Base-by-base conservation (phyloP, 2,329 filamentous ascomycete species). In the Macrophomina tecta region DNA sequence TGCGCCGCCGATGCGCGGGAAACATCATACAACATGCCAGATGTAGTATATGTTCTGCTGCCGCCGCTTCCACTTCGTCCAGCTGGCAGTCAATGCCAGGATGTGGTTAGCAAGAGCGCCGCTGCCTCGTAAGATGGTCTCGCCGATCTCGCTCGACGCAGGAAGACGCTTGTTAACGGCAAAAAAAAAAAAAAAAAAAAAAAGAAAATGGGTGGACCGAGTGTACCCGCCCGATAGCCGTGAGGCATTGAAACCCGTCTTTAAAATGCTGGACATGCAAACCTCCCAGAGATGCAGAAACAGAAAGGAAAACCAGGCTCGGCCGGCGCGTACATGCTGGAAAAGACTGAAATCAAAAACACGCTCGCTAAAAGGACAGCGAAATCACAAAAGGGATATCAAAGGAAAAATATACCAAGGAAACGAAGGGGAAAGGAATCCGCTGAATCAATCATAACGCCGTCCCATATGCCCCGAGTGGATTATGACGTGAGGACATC, bases 381-480 rank as follows among this genome's bases (percentile, higher is more conserved):
- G 70, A 74, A 70, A 76, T 79, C 77, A 76, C 76, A 74, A 75
- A 79, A 75, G 77, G 79, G 78, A 79, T 80, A 79, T 80, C 77
- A 77, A 76, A 70, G 74, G 56, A 61, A 78, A 69, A 74, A 74
- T 74, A 71, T 73, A 73, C 75, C 75, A 73, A 73, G 72, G 72
- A 75, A 74, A 80, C 75, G 74, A 78, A 77, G 76, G 71, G 61
- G 40, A 72, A 74, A 74, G 68, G 70, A 45, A 73, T 70, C 78
- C 75, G 77, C 76, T 79, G 79, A 81, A 78, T 79, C 78, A 77
- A 79, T 75, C 78, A 80, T 77, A 81, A 86, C 84, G 83, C 84
- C 84, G 81, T 85, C 83, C 82, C 79, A 85, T 85, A 82, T 82
- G 78, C 36, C 45, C 56, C 55, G 65, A 61, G 56, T 53, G 55